Conservation (phyloP, 768 basidiomycete species). For the Podaxis pistillaris region DNA sequence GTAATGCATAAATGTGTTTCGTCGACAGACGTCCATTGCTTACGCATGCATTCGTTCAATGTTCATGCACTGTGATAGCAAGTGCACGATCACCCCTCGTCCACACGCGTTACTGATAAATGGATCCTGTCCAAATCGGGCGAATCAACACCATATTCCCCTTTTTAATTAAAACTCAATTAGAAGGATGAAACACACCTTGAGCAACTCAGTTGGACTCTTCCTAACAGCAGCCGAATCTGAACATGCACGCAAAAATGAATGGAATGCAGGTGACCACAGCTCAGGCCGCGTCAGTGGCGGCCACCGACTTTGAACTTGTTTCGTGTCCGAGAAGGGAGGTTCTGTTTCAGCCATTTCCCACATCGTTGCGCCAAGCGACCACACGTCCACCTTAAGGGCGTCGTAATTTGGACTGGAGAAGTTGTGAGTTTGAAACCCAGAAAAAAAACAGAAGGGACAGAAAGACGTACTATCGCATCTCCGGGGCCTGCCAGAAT, state of each 20-base stretch:
- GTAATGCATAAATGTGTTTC: not conserved
- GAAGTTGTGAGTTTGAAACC: not conserved
- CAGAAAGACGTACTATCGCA: conserved; percentile 53
- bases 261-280: conserved; percentile 69
- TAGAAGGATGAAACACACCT: conserved; percentile 39
- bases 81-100: conserved; percentile 61
- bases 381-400: conserved; percentile 78
- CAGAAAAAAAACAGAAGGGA: not conserved
- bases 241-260: conserved; percentile 68
- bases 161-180: not conserved
- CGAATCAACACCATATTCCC: not conserved
- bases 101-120: conserved; percentile 71
- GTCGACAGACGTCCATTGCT: not conserved
- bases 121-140: conserved; percentile 39
- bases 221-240: conserved; percentile 57
- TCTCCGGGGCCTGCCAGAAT: conserved; percentile 87
- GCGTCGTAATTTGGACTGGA: conserved; percentile 67
- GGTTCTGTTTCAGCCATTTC: conserved; percentile 76
- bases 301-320: conserved; percentile 65
- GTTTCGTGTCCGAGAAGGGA: conserved; percentile 62
- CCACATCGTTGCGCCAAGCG: conserved; percentile 81
- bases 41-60: conserved; percentile 47
- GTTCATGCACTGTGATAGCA: conserved; percentile 64
- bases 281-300: conserved; percentile 54
- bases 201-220: conserved; percentile 51